phyloP scores from a whole-genome alignment of 2,329 filamentous ascomycete genomes.

The Ceratocystis papillata region DNA sequence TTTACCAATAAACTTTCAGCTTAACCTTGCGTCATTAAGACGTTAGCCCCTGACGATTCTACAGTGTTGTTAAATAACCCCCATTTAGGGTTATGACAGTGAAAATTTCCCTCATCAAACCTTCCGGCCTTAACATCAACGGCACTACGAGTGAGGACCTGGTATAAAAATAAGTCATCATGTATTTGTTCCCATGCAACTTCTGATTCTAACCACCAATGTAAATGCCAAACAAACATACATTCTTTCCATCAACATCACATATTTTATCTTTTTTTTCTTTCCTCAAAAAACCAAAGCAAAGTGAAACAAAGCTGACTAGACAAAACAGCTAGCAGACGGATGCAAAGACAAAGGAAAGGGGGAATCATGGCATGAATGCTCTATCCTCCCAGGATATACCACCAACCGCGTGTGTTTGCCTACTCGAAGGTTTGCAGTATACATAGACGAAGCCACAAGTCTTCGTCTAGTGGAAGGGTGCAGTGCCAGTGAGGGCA shows the following conservation, averaged over 20 bases:
- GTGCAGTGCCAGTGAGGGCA: constrained; percentile 40
- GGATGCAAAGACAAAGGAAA: constrained; percentile 20
- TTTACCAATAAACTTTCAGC: not conserved
- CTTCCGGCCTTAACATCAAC: not conserved
- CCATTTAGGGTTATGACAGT: not conserved
- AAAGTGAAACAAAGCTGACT: not conserved
- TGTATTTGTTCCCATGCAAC: constrained; percentile 2
- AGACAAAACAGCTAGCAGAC: constrained; percentile 10
- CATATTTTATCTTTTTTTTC: constrained; percentile 1
- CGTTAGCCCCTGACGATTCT: not conserved
- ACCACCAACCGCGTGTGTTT: not conserved
- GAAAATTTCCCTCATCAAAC: not conserved
- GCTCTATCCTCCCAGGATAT: not conserved
- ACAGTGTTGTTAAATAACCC: not conserved
- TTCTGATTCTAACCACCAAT: not conserved
- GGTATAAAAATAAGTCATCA: not conserved
- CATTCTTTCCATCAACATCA: not conserved
- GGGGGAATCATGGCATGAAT: not conserved
- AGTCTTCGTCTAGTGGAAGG: constrained; percentile 38
- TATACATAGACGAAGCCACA: not conserved
- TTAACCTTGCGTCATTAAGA: not conserved
- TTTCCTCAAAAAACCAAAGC: constrained; percentile 1
- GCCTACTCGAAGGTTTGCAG: not conserved
- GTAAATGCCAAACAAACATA: not conserved
- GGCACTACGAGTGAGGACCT: not conserved